Evolutionary conservation across 73 alveolate genomes (phyloP).

Genomic region (Tetrahymena malaccensis): DNA sequence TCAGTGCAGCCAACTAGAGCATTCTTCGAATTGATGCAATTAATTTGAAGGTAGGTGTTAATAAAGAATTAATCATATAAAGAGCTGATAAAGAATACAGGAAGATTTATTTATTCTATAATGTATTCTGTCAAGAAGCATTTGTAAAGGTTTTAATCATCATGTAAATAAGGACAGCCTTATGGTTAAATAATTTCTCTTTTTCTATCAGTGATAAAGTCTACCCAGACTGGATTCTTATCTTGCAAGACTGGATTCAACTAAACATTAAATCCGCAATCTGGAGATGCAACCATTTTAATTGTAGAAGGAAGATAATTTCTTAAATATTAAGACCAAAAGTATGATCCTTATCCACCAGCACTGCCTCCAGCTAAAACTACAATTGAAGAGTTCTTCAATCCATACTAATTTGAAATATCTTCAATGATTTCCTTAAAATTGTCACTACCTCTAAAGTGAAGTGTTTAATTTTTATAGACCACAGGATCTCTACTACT

Average conservation of each 20-base stretch:
- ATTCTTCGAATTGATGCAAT: background rate
- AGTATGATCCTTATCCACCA: conserved; percentile 32
- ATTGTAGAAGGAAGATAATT: conserved; percentile 2
- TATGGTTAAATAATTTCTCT: background rate
- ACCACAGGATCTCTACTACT: conserved; percentile 12
- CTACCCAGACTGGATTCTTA: background rate
- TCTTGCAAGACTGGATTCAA: background rate
- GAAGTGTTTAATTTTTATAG: background rate
- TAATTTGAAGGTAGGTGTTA: background rate
- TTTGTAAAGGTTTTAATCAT: background rate
- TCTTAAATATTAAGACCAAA: conserved; percentile 23
- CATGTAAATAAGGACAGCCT: background rate
- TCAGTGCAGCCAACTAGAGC: background rate
- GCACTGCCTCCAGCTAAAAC: conserved; percentile 37
- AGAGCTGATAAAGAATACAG: conserved; percentile 24
- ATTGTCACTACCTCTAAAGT: conserved; percentile 20
- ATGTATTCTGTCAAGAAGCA: conserved; percentile 28
- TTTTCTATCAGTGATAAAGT: background rate
- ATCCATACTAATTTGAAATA: background rate
- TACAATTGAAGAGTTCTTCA: background rate
- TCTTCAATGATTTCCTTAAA: conserved; percentile 15
- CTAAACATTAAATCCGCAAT: conserved; percentile 24
- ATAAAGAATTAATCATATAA: conserved; percentile 8
- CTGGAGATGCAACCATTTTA: conserved; percentile 27
- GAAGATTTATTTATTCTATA: conserved; percentile 1